These are phyloP conservation scores for Myriosclerotinia duriaeana DNA, from an alignment of 2,329 filamentous ascomycete genomes.

Conservation along the genomic window DNA sequence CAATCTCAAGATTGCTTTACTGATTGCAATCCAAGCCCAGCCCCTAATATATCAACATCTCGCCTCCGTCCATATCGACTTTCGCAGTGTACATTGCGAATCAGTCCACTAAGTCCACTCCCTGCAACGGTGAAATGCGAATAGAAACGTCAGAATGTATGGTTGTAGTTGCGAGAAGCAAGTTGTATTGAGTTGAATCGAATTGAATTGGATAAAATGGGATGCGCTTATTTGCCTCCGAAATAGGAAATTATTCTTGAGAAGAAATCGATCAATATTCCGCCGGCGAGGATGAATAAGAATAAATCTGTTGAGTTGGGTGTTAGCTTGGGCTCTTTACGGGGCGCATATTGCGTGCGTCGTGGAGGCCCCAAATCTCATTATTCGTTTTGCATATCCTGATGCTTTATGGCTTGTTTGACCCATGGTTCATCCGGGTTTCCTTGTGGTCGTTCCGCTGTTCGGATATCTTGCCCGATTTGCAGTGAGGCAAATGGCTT, in stretches of 20 bases:
- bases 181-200: background rate
- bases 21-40: background rate
- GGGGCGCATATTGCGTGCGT: background rate
- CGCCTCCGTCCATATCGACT: background rate
- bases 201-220: background rate
- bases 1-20: background rate
- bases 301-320: background rate
- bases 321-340: background rate
- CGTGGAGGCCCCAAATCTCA: background rate
- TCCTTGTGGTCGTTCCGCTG: background rate
- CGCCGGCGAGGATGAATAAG: constrained; percentile 13
- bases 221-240: constrained; percentile 8
- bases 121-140: background rate
- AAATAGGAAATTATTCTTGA: constrained; percentile 9
- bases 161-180: background rate
- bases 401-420: too few relatives aligned
- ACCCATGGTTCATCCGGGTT: background rate
- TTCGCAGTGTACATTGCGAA: background rate
- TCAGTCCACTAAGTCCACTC: background rate
- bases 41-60: constrained; percentile 12
- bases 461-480: too few relatives aligned
- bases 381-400: background rate
- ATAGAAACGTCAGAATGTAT: background rate
- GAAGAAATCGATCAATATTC: constrained; percentile 5
- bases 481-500: too few relatives aligned